Conservation (phyloP, 129 eudicot genomes). For the Flaveria trinervia region DNA sequence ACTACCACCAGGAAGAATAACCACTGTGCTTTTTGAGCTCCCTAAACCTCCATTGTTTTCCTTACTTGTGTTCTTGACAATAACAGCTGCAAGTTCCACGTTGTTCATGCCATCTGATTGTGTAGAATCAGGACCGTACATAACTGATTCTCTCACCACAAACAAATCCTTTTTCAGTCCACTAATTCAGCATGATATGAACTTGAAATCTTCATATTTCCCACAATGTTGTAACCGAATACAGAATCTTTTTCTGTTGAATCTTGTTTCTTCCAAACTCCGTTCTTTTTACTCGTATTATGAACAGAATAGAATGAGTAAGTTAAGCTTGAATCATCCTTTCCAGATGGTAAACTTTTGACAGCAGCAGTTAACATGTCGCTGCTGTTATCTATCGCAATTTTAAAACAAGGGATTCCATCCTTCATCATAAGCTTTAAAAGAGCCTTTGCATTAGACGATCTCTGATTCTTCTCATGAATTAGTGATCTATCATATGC, state of each 20-base stretch:
- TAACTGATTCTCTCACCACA: slow-evolving; percentile 57
- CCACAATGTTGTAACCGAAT: slow-evolving; percentile 52
- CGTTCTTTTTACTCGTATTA: slow-evolving; percentile 53
- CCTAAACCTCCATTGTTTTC: slow-evolving; percentile 31
- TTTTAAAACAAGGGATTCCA: slow-evolving; percentile 63
- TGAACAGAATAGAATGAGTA: slow-evolving; percentile 63
- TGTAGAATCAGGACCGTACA: slow-evolving; percentile 53
- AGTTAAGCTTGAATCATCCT: slow-evolving; percentile 54
- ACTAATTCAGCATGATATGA: slow-evolving; percentile 40
- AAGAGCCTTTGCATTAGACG: slow-evolving; percentile 53
- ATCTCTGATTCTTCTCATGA: slow-evolving; percentile 23
- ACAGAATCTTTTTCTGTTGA: slow-evolving; percentile 44
- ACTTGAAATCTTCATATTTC: slow-evolving; percentile 67
- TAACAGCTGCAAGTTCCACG: slow-evolving; percentile 66
- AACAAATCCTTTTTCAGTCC: slow-evolving; percentile 40
- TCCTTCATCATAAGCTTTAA: slow-evolving; percentile 62
- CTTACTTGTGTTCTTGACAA: slow-evolving; percentile 42
- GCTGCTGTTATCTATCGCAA: slow-evolving; percentile 47
- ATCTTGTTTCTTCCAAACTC: slow-evolving; percentile 59
- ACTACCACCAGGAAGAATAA: slow-evolving; percentile 70
- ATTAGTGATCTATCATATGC: background rate
- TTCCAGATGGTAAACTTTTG: slow-evolving; percentile 50
- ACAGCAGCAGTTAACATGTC: slow-evolving; percentile 61
- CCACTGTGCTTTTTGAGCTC: slow-evolving; percentile 40
- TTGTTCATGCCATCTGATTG: slow-evolving; percentile 7